Evolutionary conservation across 169 alveolate genomes (phyloP).

Genomic region (Besnoitia besnoiti): DNA sequence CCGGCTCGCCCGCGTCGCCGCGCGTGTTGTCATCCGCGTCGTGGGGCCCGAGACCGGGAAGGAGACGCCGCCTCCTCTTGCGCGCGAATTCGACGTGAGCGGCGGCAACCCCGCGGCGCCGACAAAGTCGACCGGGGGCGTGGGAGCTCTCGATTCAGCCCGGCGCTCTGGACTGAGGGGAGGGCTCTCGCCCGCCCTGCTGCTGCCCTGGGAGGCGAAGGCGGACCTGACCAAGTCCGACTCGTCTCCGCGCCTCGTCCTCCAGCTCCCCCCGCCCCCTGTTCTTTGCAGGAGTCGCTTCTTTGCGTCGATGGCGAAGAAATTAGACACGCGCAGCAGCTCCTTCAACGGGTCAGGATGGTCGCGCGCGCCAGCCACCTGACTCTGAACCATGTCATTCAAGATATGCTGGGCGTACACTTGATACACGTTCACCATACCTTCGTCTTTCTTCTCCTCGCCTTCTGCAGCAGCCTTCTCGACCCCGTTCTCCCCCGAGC

Average conservation of each 20-base stretch:
- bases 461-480: not conserved
- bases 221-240: not conserved
- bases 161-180: not conserved
- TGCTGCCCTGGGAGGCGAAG: not conserved
- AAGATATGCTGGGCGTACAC: constrained; percentile 4
- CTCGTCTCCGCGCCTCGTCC: not conserved
- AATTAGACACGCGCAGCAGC: not conserved
- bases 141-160: not conserved
- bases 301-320: not conserved
- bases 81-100: not conserved
- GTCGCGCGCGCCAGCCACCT: constrained; percentile 17
- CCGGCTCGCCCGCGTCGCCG: constrained; percentile 14
- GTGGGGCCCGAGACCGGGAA: not conserved
- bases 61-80: not conserved
- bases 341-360: not conserved
- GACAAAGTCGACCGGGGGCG: not conserved
- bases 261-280: not conserved
- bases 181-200: not conserved
- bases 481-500: not conserved
- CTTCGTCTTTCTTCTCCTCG: not conserved
- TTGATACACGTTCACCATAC: not conserved
- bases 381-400: not conserved
- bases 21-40: constrained; percentile 24
- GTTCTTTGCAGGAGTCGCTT: not conserved
- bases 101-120: not conserved